Evolutionary conservation across 176 grass and related monocot genomes (phyloP).

Genomic region (Hordeum marinum): DNA sequence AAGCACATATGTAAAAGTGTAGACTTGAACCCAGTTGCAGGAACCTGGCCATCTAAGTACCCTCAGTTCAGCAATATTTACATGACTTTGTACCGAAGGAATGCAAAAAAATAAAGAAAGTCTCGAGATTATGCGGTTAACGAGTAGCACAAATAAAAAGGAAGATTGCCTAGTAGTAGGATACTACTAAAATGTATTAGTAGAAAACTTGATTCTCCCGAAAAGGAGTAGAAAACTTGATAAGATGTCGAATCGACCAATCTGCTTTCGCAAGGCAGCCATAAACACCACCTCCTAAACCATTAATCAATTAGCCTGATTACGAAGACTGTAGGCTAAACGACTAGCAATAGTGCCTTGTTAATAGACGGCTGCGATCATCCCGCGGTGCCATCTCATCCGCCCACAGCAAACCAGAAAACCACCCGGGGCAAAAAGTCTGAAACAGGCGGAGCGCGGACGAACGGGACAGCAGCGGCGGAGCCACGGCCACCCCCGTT

Average conservation of each 20-base stretch:
- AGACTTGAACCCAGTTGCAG: too few relatives aligned
- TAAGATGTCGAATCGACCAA: background rate
- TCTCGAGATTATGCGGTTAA: too few relatives aligned
- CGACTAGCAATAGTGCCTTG: background rate
- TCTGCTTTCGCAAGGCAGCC: background rate
- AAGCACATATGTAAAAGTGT: too few relatives aligned
- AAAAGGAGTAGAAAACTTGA: background rate
- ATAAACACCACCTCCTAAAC: background rate
- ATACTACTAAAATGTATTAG: background rate
- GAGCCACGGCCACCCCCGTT: background rate
- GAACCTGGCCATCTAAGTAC: too few relatives aligned
- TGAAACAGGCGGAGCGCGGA: background rate
- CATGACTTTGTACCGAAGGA: too few relatives aligned
- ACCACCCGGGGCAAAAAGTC: background rate
- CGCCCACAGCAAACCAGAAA: background rate
- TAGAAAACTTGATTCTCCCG: too few relatives aligned
- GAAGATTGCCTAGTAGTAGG: too few relatives aligned
- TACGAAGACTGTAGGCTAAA: background rate
- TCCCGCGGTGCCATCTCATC: background rate
- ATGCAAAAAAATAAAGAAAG: too few relatives aligned
- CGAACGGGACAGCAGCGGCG: background rate
- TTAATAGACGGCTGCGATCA: background rate
- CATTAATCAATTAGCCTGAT: background rate
- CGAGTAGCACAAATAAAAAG: too few relatives aligned
- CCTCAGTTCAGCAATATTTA: too few relatives aligned